Percentiles rank a stretch among this genome's conserved stretches.
phyloP scores from a whole-genome alignment of 2,329 filamentous ascomycete genomes.

The Beauveria sp. region DNA sequence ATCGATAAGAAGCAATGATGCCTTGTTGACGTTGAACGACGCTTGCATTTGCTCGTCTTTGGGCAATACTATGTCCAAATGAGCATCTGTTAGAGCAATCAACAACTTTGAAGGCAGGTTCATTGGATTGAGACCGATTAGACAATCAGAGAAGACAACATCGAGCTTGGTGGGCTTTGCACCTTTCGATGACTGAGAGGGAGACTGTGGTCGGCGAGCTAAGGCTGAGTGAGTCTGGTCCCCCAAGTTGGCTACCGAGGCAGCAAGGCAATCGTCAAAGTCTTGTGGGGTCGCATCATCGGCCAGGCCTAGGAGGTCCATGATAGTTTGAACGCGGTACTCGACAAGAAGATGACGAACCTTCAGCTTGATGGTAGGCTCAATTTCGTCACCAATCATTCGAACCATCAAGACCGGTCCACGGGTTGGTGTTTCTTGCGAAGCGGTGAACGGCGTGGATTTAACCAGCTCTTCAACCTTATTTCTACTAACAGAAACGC shows the following conservation, averaged over 20 bases:
- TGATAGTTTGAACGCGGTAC: conserved; percentile 76
- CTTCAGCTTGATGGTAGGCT: conserved; percentile 83
- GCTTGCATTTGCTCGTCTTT: conserved; percentile 57
- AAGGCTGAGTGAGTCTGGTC: conserved; percentile 51
- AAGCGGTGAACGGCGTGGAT: conserved; percentile 28
- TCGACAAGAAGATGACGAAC: conserved; percentile 79
- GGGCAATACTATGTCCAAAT: conserved; percentile 59
- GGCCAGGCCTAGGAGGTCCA: conserved; percentile 67
- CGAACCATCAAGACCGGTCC: conserved; percentile 68
- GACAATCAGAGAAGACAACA: conserved; percentile 71
- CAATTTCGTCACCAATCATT: conserved; percentile 89
- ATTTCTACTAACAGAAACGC: conserved; percentile 56
- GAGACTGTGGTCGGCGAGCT: conserved; percentile 19
- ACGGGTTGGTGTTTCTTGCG: conserved; percentile 19
- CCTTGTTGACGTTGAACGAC: conserved; percentile 65
- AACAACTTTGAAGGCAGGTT: conserved; percentile 67
- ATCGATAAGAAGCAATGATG: conserved; percentile 76
- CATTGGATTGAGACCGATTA: conserved; percentile 77
- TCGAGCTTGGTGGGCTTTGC: conserved; percentile 59
- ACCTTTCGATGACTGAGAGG: conserved; percentile 21
- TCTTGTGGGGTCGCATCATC: conserved; percentile 63
- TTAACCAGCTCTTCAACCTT: conserved; percentile 64
- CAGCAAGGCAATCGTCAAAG: conserved; percentile 65
- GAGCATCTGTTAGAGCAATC: conserved; percentile 71
- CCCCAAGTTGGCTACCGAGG: conserved; percentile 70